Evolutionary conservation across 306 rosid genomes (phyloP), one percentile per base, ranked within the genome.

Genomic region (Trifolium subterraneum): DNA sequence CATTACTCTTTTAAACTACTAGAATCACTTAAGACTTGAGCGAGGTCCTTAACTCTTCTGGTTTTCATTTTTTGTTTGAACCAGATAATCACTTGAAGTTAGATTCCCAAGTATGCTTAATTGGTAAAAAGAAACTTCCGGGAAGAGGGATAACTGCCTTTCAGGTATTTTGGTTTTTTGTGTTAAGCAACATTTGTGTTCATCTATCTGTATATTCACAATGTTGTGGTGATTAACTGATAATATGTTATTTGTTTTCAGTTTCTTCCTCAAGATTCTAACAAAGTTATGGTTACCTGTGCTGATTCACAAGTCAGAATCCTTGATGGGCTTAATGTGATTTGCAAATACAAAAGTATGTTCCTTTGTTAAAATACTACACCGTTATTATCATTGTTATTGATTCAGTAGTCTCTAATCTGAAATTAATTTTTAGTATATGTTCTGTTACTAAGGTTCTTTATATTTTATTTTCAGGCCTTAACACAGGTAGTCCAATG

Each of bases 251-350:
- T 78, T 52, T 52, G 8, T 27, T 85, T 76, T 78, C 87, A 95
- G 99, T 95, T 87, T 79, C 86, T 80, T 78, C 96, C 96, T 7
- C 86, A 80, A 68, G 96, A 92, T 72, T 82, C 87, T 27, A 82
- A 80, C 87, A 88, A 84, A 78, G 89, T 92, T 36, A 81, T 95
- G 90, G 98, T 95, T 64, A 86, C 97, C 18, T 85, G 87, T 84
- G 95, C 96, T 6, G 93, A 88, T 81, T 95, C 98, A 12, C 92
- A 80, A 79, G 97, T 95, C 83, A 88, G 93, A 85, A 79, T 95
- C 78, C 92, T 95, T 81, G 88, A 86, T 2, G 98, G 96, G 71
- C 78, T 35, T 29, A 82, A 84, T 74, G 92, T 95, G 80, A 80
- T 92, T 62, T 88, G 90, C 77, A 92, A 92, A 79, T 95, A 90